These are phyloP conservation scores for Botrytis elliptica DNA, from an alignment of 2,329 filamentous ascomycete species.

Conservation along the genomic window DNA sequence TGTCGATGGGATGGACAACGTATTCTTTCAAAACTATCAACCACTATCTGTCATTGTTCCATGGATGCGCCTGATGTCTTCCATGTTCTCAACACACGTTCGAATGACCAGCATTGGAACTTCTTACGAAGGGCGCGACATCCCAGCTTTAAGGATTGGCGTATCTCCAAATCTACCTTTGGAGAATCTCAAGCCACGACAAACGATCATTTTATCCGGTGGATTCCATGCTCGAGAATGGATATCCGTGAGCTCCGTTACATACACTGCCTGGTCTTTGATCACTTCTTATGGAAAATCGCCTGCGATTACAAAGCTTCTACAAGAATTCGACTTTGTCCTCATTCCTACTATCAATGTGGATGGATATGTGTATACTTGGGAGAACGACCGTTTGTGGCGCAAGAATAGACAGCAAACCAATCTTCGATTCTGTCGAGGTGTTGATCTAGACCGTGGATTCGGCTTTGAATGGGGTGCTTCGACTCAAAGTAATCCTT, in stretches of 20 bases:
- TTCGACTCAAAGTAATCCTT: conserved; percentile 70
- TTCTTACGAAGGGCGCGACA: conserved; percentile 85
- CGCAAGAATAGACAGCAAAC: conserved; percentile 90
- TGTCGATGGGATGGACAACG: conserved; percentile 53
- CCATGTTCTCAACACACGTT: conserved; percentile 84
- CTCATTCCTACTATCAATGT: conserved; percentile 89
- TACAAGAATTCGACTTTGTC: conserved; percentile 83
- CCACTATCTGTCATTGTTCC: conserved; percentile 73
- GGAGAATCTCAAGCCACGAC: conserved; percentile 52
- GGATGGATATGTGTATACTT: conserved; percentile 92
- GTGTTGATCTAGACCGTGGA: conserved; percentile 83
- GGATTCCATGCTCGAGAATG: conserved; percentile 94
- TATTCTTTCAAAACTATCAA: conserved; percentile 94
- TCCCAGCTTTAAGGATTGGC: conserved; percentile 77
- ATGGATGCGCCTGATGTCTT: conserved; percentile 88
- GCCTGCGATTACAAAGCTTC: conserved; percentile 68
- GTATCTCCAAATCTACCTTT: conserved; percentile 51
- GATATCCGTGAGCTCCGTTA: conserved; percentile 90
- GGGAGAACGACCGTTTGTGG: conserved; percentile 90
- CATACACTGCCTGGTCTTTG: conserved; percentile 84
- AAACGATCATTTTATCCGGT: conserved; percentile 78
- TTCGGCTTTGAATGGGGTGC: conserved; percentile 85
- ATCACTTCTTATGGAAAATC: conserved; percentile 79
- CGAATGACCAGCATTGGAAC: conserved; percentile 73
- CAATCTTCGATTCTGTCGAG: conserved; percentile 76